A percentile compares a stretch with the other conserved stretches of the same genome.
Evolutionary conservation across 2,329 filamentous ascomycete genomes (phyloP).

Genomic region (Arachnopeziza araneosa): DNA sequence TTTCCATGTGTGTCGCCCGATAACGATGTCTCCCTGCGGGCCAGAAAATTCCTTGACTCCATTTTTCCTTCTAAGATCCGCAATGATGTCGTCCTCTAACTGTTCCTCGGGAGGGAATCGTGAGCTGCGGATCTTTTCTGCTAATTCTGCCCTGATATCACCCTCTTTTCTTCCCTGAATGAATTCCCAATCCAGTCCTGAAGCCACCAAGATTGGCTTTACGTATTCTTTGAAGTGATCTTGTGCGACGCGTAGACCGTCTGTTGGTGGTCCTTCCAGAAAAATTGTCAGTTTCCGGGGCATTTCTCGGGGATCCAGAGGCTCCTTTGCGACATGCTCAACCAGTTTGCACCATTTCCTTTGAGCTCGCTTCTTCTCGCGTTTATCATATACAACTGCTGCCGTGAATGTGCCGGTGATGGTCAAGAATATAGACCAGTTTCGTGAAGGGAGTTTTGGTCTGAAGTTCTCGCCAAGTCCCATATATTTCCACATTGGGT

Average conservation of each 20-base stretch:
- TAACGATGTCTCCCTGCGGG: conserved; percentile 74
- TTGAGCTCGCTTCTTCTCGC: conserved; percentile 79
- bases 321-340: conserved; percentile 74
- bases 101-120: conserved; percentile 40
- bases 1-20: conserved; percentile 94
- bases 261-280: conserved; percentile 78
- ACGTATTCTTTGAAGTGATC: conserved; percentile 96
- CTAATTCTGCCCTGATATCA: conserved; percentile 82
- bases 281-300: conserved; percentile 83
- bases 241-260: conserved; percentile 76
- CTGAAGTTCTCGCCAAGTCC: conserved; percentile 75
- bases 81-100: conserved; percentile 48
- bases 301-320: conserved; percentile 64
- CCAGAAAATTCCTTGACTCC: conserved; percentile 69
- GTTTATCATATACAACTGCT: conserved; percentile 85
- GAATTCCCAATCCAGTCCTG: conserved; percentile 92
- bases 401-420: conserved; percentile 72
- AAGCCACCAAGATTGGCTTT: conserved; percentile 85
- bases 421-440: conserved; percentile 94
- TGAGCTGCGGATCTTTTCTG: conserved; percentile 75
- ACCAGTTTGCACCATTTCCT: conserved; percentile 83
- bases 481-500: conserved; percentile 72
- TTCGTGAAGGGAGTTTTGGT: conserved; percentile 82
- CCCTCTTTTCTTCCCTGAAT: conserved; percentile 87
- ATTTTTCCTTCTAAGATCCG: conserved; percentile 57